Conservation (phyloP, 495 filamentous ascomycete genomes). For the Hyaloscypha finlandica region DNA sequence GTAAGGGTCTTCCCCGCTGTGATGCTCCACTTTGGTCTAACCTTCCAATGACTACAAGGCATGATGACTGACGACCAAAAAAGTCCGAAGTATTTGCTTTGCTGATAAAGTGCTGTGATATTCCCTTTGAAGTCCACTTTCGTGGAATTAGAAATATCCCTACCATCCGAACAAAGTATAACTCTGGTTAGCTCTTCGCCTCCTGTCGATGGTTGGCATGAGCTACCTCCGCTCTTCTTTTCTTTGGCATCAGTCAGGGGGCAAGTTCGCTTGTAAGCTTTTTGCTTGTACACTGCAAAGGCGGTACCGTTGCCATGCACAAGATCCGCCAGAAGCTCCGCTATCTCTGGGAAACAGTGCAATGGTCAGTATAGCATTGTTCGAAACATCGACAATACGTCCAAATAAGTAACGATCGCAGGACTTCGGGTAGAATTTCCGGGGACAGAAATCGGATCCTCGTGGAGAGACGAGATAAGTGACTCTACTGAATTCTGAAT, state of each 20-base stretch:
- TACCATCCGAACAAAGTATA: conserved; percentile 7
- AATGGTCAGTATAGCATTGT: conserved; percentile 3
- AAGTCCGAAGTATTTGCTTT: conserved; percentile 13
- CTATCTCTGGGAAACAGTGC: background rate
- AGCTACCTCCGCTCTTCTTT: background rate
- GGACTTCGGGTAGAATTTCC: conserved; percentile 2
- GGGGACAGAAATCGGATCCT: conserved; percentile 7
- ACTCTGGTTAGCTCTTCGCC: background rate
- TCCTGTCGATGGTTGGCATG: background rate
- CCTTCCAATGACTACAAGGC: conserved; percentile 11
- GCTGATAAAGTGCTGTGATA: background rate
- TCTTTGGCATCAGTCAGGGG: background rate
- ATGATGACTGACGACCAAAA: conserved; percentile 5
- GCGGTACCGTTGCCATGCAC: conserved; percentile 13
- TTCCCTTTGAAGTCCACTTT: conserved; percentile 1
- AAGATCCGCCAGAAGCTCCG: conserved; percentile 8
- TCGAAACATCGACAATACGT: background rate
- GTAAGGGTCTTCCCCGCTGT: background rate
- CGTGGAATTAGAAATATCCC: background rate
- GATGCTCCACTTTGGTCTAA: conserved; percentile 6
- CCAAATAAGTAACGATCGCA: conserved; percentile 19
- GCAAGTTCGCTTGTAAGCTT: conserved; percentile 1
- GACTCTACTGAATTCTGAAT: background rate
- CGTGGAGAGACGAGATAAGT: background rate
- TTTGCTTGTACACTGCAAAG: conserved; percentile 8